phyloP scores from a whole-genome alignment of 148 eudicot species.

The Cornus suecica region DNA sequence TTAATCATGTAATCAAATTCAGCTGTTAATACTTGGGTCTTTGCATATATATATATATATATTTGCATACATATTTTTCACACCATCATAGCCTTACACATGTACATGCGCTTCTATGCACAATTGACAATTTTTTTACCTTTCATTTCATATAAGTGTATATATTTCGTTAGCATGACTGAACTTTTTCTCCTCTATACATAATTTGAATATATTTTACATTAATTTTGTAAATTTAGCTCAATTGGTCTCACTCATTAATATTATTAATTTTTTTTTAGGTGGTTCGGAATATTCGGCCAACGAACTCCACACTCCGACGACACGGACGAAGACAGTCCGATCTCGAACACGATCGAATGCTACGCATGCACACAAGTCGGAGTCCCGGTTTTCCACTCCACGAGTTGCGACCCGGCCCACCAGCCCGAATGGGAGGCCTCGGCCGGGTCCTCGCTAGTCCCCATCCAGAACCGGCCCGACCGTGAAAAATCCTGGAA shows the following conservation, averaged over 20 bases:
- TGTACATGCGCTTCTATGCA: too few species aligned
- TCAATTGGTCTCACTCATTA: neutral
- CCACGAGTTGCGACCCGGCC: conserved; percentile 83
- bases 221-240: too few species aligned
- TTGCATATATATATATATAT: too few species aligned
- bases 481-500: neutral
- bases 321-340: conserved; percentile 23
- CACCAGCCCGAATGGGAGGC: conserved; percentile 88
- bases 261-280: conserved; percentile 1
- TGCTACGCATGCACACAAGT: conserved; percentile 93
- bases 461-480: conserved; percentile 42
- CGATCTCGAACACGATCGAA: conserved; percentile 35
- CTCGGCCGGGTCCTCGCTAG: conserved; percentile 74
- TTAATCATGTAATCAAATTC: too few species aligned
- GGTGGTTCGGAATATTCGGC: conserved; percentile 37
- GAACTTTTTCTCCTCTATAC: too few species aligned
- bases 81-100: too few species aligned
- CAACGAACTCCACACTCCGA: conserved; percentile 18
- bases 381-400: conserved; percentile 87
- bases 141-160: too few species aligned
- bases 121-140: too few species aligned
- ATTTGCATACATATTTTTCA: too few species aligned
- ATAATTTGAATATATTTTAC: too few species aligned
- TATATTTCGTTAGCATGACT: too few species aligned
- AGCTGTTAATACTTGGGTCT: too few species aligned